A percentile compares a stretch with the other conserved stretches of the same genome.
These are phyloP conservation scores for Silene coronaria DNA, from an alignment of 179 eudicot species.

Conservation along the genomic window DNA sequence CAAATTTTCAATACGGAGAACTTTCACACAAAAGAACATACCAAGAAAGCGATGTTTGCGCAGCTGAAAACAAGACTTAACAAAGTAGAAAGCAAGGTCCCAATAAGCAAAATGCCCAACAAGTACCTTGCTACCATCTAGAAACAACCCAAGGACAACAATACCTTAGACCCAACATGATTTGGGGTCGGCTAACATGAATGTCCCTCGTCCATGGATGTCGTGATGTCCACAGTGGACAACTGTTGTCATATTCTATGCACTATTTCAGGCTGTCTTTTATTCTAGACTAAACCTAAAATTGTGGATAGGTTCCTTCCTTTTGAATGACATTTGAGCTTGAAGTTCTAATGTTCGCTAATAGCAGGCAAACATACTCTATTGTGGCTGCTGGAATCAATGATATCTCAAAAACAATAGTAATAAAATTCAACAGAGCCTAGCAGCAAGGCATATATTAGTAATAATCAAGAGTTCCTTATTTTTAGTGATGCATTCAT, in stretches of 20 bases:
- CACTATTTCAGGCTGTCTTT: background rate
- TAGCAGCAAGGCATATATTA: background rate
- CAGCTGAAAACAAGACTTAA: background rate
- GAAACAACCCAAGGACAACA: background rate
- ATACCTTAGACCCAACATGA: too few relatives aligned
- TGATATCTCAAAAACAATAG: background rate
- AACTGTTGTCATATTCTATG: background rate
- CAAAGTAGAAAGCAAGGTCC: constrained; percentile 4
- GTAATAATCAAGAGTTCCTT: constrained; percentile 2
- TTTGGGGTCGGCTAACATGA: too few relatives aligned
- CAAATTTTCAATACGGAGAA: background rate
- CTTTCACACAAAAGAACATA: background rate
- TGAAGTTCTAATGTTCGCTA: background rate
- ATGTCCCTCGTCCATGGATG: background rate
- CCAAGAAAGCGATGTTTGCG: background rate
- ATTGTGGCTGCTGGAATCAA: background rate
- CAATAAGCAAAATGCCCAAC: background rate
- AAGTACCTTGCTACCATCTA: background rate
- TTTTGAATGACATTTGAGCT: background rate
- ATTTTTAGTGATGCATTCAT: background rate
- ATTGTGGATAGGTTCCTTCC: background rate
- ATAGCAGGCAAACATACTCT: background rate
- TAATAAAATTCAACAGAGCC: background rate
- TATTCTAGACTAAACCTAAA: background rate
- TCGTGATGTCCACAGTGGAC: background rate